Conservation (phyloP, 1,139 yeast species). For the Hansenula lynferdii region DNA sequence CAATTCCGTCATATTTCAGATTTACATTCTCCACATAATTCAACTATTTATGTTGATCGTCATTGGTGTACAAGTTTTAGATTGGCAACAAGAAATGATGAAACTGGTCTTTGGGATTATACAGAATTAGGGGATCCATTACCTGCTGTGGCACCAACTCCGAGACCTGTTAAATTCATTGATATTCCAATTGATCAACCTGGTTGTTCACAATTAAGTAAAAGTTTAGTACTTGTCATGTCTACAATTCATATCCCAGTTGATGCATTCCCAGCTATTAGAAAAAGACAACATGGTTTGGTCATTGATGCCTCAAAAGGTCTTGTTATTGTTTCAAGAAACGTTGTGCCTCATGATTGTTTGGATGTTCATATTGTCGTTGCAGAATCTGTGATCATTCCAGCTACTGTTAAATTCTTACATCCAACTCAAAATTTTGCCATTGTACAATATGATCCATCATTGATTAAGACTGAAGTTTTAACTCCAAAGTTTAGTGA, state of each 20-base stretch:
- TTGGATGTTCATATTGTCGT: slow-evolving; percentile 74
- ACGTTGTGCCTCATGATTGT: slow-evolving; percentile 80
- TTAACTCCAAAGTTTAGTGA: slow-evolving; percentile 59
- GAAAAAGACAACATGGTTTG: slow-evolving; percentile 68
- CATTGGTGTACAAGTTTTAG: slow-evolving; percentile 79
- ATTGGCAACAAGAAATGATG: slow-evolving; percentile 72
- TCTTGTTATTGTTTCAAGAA: slow-evolving; percentile 72
- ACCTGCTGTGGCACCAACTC: slow-evolving; percentile 43
- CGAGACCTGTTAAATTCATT: slow-evolving; percentile 65
- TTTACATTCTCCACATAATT: slow-evolving; percentile 64
- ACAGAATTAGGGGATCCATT: slow-evolving; percentile 62
- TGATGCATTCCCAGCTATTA: slow-evolving; percentile 66
- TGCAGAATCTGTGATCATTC: slow-evolving; percentile 81
- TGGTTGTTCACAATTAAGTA: slow-evolving; percentile 50
- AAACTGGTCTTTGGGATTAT: slow-evolving; percentile 87
- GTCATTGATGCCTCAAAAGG: slow-evolving; percentile 79
- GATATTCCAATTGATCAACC: slow-evolving; percentile 61
- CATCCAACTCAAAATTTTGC: slow-evolving; percentile 91
- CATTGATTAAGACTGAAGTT: slow-evolving; percentile 56
- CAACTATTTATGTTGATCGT: slow-evolving; percentile 68
- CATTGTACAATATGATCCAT: slow-evolving; percentile 77
- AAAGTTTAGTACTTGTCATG: slow-evolving; percentile 65
- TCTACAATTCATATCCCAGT: slow-evolving; percentile 62
- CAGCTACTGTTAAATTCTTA: slow-evolving; percentile 75
- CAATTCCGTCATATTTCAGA: slow-evolving; percentile 78